A percentile compares a stretch with the other conserved stretches of the same genome.
These are phyloP conservation scores for Discostella pseudostelligera DNA, from an alignment of 108 stramenopile species.

Conservation along the genomic window DNA sequence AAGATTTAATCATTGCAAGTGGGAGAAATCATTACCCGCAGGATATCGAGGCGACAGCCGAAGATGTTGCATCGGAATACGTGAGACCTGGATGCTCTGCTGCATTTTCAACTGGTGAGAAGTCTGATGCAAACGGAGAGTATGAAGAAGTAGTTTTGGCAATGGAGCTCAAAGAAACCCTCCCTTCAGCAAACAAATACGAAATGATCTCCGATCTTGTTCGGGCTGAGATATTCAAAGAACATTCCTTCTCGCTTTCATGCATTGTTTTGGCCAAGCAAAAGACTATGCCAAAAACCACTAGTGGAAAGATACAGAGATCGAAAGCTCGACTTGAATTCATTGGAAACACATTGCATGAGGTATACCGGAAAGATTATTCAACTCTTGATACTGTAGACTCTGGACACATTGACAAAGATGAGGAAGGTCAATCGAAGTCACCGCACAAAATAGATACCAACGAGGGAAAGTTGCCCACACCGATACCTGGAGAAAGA, in stretches of 20 bases:
- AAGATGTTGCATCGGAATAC: slow-evolving; percentile 56
- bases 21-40: slow-evolving; percentile 99
- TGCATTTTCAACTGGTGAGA: slow-evolving; percentile 83
- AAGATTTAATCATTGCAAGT: slow-evolving; percentile 98
- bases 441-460: too few species aligned
- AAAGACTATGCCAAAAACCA: slow-evolving; percentile 95
- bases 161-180: slow-evolving; percentile 81
- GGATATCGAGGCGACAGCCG: slow-evolving; percentile 95
- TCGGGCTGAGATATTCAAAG: slow-evolving; percentile 65
- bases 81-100: slow-evolving; percentile 95
- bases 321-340: slow-evolving; percentile 86
- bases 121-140: slow-evolving; percentile 33
- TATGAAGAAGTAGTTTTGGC: slow-evolving; percentile 82
- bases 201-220: slow-evolving; percentile 55
- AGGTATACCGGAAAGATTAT: slow-evolving; percentile 64
- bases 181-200: slow-evolving; percentile 41
- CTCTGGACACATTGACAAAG: not conserved
- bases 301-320: slow-evolving; percentile 98
- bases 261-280: slow-evolving; percentile 81
- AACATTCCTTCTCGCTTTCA: slow-evolving; percentile 71
- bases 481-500: not conserved
- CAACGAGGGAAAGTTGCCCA: slow-evolving; percentile 17
- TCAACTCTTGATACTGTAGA: not conserved
- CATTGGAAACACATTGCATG: slow-evolving; percentile 55
- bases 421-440: too few species aligned